Percentiles rank a stretch among this genome's conserved stretches.
Evolutionary conservation across 2,329 filamentous ascomycete genomes (phyloP).

Genomic region (Chaetomium sp.): DNA sequence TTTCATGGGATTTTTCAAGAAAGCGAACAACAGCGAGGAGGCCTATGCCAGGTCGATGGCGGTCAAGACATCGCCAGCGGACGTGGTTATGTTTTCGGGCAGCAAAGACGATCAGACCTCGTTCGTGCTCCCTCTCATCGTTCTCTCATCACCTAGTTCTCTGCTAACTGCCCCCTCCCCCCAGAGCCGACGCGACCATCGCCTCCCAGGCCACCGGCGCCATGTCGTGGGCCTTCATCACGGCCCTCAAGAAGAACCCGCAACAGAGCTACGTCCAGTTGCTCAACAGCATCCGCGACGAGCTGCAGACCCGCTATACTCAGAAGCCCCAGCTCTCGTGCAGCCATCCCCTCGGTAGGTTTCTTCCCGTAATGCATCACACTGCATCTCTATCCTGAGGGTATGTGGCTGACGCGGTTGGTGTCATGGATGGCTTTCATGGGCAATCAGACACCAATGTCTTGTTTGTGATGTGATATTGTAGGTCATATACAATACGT

Average conservation of each 20-base stretch:
- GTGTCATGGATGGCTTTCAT: conserved; percentile 21
- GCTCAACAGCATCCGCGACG: conserved; percentile 93
- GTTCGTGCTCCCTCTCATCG: conserved; percentile 55
- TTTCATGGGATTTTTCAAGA: conserved; percentile 84
- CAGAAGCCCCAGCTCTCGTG: conserved; percentile 97
- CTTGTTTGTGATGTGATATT: conserved; percentile 61
- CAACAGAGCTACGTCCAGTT: conserved; percentile 98
- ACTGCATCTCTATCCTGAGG: not conserved
- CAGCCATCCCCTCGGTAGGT: conserved; percentile 90
- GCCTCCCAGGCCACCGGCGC: conserved; percentile 88
- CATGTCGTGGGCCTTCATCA: conserved; percentile 98
- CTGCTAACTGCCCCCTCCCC: not conserved
- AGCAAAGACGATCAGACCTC: conserved; percentile 96
- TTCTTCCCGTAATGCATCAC: not conserved
- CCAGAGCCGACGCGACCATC: conserved; percentile 88
- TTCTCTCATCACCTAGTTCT: conserved; percentile 20
- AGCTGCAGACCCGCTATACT: conserved; percentile 81
- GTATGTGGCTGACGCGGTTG: conserved; percentile 15
- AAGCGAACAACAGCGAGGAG: conserved; percentile 79
- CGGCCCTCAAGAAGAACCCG: conserved; percentile 89
- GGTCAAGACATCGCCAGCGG: conserved; percentile 92
- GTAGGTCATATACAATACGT: not conserved
- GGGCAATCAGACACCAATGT: conserved; percentile 58
- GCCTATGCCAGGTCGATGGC: conserved; percentile 76
- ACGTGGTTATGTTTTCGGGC: conserved; percentile 97